Conservation (phyloP, 345 rosid species). For the Lumnitzera racemosa region DNA sequence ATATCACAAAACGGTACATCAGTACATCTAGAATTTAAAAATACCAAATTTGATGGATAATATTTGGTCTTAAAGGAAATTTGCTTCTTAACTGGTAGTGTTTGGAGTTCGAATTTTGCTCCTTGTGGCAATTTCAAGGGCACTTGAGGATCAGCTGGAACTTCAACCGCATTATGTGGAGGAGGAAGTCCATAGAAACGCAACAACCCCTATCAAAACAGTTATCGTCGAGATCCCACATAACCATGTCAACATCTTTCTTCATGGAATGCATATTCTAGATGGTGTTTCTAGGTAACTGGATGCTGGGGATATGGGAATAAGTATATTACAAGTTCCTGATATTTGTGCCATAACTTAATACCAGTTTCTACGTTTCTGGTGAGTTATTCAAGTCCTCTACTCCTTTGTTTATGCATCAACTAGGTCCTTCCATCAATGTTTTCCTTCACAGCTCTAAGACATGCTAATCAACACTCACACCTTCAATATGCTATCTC, state of each 20-base stretch:
- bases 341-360: too few relatives aligned
- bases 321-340: too few relatives aligned
- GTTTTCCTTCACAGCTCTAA: too few relatives aligned
- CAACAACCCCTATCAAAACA: constrained; percentile 52
- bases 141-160: constrained; percentile 27
- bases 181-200: constrained; percentile 74
- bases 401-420: too few relatives aligned
- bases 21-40: neutral
- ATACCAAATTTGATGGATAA: neutral
- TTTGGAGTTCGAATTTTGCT: constrained; percentile 46
- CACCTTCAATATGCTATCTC: too few relatives aligned
- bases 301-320: too few relatives aligned
- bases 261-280: neutral
- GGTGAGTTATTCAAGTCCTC: too few relatives aligned
- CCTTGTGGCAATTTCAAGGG: constrained; percentile 43
- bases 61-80: neutral
- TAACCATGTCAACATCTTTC: neutral
- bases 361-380: too few relatives aligned
- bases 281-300: neutral
- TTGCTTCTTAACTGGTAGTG: constrained; percentile 52
- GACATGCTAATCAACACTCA: too few relatives aligned
- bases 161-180: constrained; percentile 27
- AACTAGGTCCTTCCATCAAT: too few relatives aligned
- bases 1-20: neutral
- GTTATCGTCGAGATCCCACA: neutral